Conservation (phyloP, 306 rosid genomes). For the Arachis stenosperma region DNA sequence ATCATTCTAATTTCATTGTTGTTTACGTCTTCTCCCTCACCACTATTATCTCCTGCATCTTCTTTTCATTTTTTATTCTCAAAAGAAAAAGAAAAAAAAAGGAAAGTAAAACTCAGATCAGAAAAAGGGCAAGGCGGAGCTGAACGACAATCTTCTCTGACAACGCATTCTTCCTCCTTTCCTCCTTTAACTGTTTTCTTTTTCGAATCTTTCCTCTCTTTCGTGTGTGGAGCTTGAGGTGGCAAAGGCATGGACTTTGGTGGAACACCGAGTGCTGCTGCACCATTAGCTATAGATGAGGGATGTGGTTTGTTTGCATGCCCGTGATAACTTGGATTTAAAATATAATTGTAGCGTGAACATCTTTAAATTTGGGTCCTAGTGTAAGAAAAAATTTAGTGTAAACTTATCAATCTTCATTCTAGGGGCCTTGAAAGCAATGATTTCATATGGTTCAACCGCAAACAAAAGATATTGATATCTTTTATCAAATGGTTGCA, state of each 20-base stretch:
- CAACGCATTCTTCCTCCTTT: too few species aligned
- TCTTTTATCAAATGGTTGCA: slow-evolving; percentile 80
- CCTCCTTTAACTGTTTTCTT: too few species aligned
- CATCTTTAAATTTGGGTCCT: slow-evolving; percentile 98
- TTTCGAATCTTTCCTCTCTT: too few species aligned
- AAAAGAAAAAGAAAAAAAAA: too few species aligned
- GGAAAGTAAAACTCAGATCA: too few species aligned
- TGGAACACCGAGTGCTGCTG: slow-evolving; percentile 79
- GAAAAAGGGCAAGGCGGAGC: too few species aligned
- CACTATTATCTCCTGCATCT: too few species aligned
- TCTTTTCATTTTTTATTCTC: too few species aligned
- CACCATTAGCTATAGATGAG: slow-evolving; percentile 65
- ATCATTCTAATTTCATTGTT: too few species aligned
- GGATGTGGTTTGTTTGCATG: slow-evolving; percentile 82
- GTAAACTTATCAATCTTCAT: slow-evolving; percentile 90
- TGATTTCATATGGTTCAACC: slow-evolving; percentile 92
- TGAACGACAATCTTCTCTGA: too few species aligned
- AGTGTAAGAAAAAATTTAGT: slow-evolving; percentile 91
- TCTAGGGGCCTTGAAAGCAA: slow-evolving; percentile 97
- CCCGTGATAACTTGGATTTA: slow-evolving; percentile 81
- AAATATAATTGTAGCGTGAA: slow-evolving; percentile 96
- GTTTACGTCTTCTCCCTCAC: too few species aligned
- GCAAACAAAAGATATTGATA: slow-evolving; percentile 87
- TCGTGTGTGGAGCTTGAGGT: slow-evolving; percentile 63
- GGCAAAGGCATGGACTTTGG: slow-evolving; percentile 87